Percentiles rank a stretch among this genome's conserved stretches.
Evolutionary conservation across 2,329 filamentous ascomycete species (phyloP).

Genomic region (Aspergillus sp.): DNA sequence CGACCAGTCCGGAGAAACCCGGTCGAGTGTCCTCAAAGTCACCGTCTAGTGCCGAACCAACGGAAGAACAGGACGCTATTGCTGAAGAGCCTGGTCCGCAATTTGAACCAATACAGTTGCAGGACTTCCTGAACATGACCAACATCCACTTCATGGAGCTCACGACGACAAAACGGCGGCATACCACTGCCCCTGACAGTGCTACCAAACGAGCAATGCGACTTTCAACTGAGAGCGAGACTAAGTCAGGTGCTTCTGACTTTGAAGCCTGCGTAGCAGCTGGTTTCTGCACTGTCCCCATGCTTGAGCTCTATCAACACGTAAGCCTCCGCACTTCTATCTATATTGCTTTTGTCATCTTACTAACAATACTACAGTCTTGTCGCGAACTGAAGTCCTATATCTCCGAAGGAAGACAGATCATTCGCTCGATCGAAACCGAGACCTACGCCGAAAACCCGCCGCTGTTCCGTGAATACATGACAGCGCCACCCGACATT

Average conservation of each 20-base stretch:
- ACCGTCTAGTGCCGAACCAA: conserved; percentile 45
- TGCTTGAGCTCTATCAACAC: conserved; percentile 93
- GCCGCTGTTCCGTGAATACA: conserved; percentile 86
- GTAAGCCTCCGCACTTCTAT: conserved; percentile 49
- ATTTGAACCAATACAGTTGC: conserved; percentile 72
- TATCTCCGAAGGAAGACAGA: conserved; percentile 86
- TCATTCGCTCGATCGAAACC: conserved; percentile 86
- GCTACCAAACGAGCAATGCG: conserved; percentile 34
- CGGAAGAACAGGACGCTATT: conserved; percentile 49
- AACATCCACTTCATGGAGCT: conserved; percentile 98
- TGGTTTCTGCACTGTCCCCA: conserved; percentile 86
- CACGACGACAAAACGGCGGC: conserved; percentile 89
- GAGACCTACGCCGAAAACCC: conserved; percentile 91
- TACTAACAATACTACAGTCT: conserved; percentile 53
- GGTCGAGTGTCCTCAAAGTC: conserved; percentile 25
- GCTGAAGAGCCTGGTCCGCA: conserved; percentile 50
- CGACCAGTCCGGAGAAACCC: conserved; percentile 37
- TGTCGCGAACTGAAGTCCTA: conserved; percentile 96
- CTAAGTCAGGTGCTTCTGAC: conserved; percentile 29
- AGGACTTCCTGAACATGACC: conserved; percentile 92
- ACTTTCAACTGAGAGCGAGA: conserved; percentile 28
- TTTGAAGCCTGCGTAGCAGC: conserved; percentile 82
- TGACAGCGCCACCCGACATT: conserved; percentile 79
- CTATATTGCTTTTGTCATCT: conserved; percentile 10
- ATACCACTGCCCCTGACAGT: conserved; percentile 69